Evolutionary conservation across 1,284 basidiomycete genomes (phyloP).

Genomic region (Austroboletus novae-zelandiae): DNA sequence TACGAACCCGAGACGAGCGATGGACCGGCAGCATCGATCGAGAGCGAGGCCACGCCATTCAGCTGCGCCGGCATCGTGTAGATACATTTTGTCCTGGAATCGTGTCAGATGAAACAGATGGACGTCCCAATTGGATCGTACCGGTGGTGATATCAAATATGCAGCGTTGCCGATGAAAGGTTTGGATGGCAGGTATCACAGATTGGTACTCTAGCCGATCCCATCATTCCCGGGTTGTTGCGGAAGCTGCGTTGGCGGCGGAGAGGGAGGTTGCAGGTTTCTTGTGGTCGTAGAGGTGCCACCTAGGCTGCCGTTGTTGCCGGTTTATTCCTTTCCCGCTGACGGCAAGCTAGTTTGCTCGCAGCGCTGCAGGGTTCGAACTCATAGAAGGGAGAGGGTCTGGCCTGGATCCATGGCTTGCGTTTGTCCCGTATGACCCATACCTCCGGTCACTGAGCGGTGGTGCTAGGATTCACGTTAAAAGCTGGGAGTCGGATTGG

Average conservation of each 20-base stretch:
- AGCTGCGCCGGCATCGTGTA: slow-evolving; percentile 90
- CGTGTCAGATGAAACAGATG: slow-evolving; percentile 2
- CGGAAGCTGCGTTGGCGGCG: slow-evolving; percentile 29
- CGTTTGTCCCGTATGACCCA: slow-evolving; percentile 13
- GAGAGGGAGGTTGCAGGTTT: slow-evolving; percentile 26
- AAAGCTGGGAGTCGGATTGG: slow-evolving; percentile 51
- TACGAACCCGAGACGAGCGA: slow-evolving; percentile 89
- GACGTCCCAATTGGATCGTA: slow-evolving; percentile 35
- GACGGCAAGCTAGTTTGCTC: slow-evolving; percentile 43
- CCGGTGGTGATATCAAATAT: slow-evolving; percentile 86
- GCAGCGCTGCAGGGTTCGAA: slow-evolving; percentile 50
- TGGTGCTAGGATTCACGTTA: slow-evolving; percentile 16
- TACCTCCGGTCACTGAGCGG: slow-evolving; percentile 13
- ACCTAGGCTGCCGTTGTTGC: slow-evolving; percentile 32
- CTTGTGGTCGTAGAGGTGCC: slow-evolving; percentile 24
- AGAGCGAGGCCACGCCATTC: slow-evolving; percentile 87
- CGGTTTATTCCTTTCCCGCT: slow-evolving; percentile 42
- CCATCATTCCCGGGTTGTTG: slow-evolving; percentile 29
- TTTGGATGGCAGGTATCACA: slow-evolving; percentile 66
- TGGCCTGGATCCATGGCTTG: slow-evolving; percentile 19
- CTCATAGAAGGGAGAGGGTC: slow-evolving; percentile 61
- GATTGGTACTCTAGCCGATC: slow-evolving; percentile 7
- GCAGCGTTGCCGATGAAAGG: slow-evolving; percentile 84
- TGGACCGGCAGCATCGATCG: slow-evolving; percentile 84
- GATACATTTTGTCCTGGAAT: slow-evolving; percentile 72